Conservation (phyloP, 2,329 filamentous ascomycete genomes). For the Verticillium albo-atrum region DNA sequence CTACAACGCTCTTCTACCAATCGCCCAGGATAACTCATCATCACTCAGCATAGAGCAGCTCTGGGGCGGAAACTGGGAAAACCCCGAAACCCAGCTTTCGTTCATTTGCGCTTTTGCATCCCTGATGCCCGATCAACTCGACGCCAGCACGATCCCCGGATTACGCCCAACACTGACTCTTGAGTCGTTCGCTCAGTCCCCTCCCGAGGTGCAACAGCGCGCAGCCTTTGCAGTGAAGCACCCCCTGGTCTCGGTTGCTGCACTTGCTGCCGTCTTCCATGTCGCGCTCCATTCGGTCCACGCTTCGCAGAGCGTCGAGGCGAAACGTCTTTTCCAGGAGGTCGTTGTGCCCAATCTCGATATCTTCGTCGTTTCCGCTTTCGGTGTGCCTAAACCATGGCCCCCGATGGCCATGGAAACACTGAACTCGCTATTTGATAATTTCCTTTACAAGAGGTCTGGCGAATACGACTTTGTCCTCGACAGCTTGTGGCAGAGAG, state of each 20-base stretch:
- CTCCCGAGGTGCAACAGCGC: slow-evolving; percentile 44
- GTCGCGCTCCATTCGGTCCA: slow-evolving; percentile 58
- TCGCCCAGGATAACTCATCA: slow-evolving; percentile 57
- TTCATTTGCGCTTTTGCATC: slow-evolving; percentile 86
- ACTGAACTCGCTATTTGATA: slow-evolving; percentile 71
- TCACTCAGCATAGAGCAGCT: slow-evolving; percentile 79
- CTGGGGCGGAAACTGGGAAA: slow-evolving; percentile 87
- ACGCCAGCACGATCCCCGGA: slow-evolving; percentile 79
- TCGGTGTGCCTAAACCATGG: slow-evolving; percentile 75
- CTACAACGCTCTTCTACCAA: slow-evolving; percentile 71
- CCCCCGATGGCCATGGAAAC: slow-evolving; percentile 70
- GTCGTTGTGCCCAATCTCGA: slow-evolving; percentile 70
- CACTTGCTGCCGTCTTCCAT: slow-evolving; percentile 66
- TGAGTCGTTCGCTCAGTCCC: slow-evolving; percentile 48
- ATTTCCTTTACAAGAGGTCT: slow-evolving; percentile 75
- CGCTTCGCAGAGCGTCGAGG: slow-evolving; percentile 59
- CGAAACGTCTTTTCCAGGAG: slow-evolving; percentile 61
- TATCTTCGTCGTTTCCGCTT: slow-evolving; percentile 74
- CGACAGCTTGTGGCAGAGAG: slow-evolving; percentile 86
- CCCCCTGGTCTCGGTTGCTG: slow-evolving; percentile 83
- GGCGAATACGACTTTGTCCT: slow-evolving; percentile 83
- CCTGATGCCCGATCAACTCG: slow-evolving; percentile 68
- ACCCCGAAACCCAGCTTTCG: slow-evolving; percentile 85
- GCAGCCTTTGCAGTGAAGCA: slow-evolving; percentile 68
- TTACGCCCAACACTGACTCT: slow-evolving; percentile 72